Evolutionary conservation across 2,329 filamentous ascomycete species (phyloP).

Genomic region (Fusarium sacchari): DNA sequence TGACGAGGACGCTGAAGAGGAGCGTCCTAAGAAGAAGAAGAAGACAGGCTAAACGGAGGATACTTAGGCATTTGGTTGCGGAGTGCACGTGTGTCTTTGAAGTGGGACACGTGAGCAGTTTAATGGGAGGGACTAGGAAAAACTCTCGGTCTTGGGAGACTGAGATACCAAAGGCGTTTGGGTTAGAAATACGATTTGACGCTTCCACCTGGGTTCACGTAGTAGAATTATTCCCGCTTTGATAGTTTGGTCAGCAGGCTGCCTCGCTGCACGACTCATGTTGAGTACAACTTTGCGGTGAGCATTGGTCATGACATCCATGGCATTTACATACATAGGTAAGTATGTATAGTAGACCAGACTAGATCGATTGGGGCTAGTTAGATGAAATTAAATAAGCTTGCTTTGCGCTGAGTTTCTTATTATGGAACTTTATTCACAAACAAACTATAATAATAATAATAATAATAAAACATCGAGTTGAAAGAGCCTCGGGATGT

Average conservation of each 20-base stretch:
- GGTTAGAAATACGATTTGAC: slow-evolving; percentile 43
- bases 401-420: neutral
- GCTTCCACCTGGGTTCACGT: slow-evolving; percentile 13
- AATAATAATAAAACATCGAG: neutral
- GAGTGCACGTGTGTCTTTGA: neutral
- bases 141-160: slow-evolving; percentile 30
- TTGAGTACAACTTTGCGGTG: neutral
- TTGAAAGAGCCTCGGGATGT: neutral
- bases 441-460: neutral
- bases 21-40: slow-evolving; percentile 63
- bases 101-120: slow-evolving; percentile 7
- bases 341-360: neutral
- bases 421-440: neutral
- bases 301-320: slow-evolving; percentile 8
- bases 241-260: neutral
- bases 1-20: slow-evolving; percentile 55
- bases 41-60: slow-evolving; percentile 47
- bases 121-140: slow-evolving; percentile 32
- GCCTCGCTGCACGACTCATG: slow-evolving; percentile 6
- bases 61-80: neutral
- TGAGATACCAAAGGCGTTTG: slow-evolving; percentile 42
- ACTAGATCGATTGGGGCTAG: slow-evolving; percentile 3
- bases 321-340: neutral
- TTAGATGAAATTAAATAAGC: neutral
- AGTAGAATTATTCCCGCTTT: slow-evolving; percentile 12